Base-by-base conservation (phyloP, 1,284 basidiomycete genomes). In the Naganishia cerealis region DNA sequence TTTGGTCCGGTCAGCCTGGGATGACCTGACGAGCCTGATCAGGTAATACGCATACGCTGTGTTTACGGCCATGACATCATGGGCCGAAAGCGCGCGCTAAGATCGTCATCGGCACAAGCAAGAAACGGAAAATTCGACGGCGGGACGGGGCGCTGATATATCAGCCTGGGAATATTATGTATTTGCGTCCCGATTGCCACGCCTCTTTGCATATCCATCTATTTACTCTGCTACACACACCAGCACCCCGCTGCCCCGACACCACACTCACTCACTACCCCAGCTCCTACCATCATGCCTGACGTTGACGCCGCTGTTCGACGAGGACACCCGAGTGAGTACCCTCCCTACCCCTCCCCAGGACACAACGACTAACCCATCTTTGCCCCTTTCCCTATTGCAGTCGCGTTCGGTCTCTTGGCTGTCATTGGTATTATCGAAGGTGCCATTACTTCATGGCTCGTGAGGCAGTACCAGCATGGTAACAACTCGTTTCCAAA, bases 371-470 rank as follows among this genome's bases (percentile, higher is more conserved):
- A 57, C 48, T 52, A 21, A 43, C 56, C 56, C 24, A 38, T 38
- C 26, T 33, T 53, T 9, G 16, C 33, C 9, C 50, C 24, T 15
- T 36, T 55, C 36, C 33, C 9, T 12, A 46, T 50, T 26, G 21
- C 65, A 73, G 71, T 79, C 69, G 40, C 78, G 67, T 76, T 80
- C 61, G 76, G 74, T 52, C 62, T 79, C 48, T 65, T 80, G 43
- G 61, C 72, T 65, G 55, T 81, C 67, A 78, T 81, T 50, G 76
- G 76, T 59, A 42, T 80, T 66, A 77, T 81, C 61, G 78, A 79
- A 57, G 78, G 75, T 33, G 73, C 70, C 67, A 75, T 78, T 71
- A 80, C 80, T 26, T 69, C 78, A 42, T 70, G 54, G 50, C 54
- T 70, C 70, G 75, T 76, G n/a, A 66, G 73, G 33, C 65, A 71